Evolutionary conservation across 768 basidiomycete species (phyloP).

Genomic region (Kwoniella sp.): DNA sequence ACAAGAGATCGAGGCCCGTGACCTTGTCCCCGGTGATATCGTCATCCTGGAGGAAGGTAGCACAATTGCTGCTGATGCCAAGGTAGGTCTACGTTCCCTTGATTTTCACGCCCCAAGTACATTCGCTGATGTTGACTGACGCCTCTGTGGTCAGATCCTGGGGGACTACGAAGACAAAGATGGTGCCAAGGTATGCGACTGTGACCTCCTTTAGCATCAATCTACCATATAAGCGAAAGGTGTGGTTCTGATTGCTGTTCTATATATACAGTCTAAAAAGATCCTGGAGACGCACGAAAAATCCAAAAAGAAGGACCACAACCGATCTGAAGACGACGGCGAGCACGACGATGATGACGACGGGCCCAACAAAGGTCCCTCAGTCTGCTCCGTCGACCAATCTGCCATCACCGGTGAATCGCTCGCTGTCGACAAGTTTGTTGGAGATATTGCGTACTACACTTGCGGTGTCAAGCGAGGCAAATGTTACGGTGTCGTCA

Average conservation of each 20-base stretch:
- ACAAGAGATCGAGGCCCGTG: constrained; percentile 59
- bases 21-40: constrained; percentile 61
- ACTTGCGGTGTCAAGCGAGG: constrained; percentile 55
- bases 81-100: constrained; percentile 31
- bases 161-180: constrained; percentile 59
- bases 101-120: constrained; percentile 3
- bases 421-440: constrained; percentile 60
- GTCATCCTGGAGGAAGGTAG: constrained; percentile 59
- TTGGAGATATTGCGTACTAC: constrained; percentile 60
- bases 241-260: neutral
- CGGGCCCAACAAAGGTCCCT: constrained; percentile 58
- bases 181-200: constrained; percentile 36
- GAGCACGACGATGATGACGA: constrained; percentile 53
- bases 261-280: constrained; percentile 41
- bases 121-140: neutral
- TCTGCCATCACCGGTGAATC: constrained; percentile 62
- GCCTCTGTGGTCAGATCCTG: constrained; percentile 53
- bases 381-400: constrained; percentile 60
- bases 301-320: constrained; percentile 29
- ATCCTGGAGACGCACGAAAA: constrained; percentile 49
- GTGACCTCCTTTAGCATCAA: neutral
- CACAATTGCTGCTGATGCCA: constrained; percentile 61
- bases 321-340: constrained; percentile 34
- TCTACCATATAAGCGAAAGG: neutral
- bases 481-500: constrained; percentile 57